These are phyloP conservation scores for Penicillium sp. DNA, from an alignment of 2,329 filamentous ascomycete genomes.

Conservation along the genomic window DNA sequence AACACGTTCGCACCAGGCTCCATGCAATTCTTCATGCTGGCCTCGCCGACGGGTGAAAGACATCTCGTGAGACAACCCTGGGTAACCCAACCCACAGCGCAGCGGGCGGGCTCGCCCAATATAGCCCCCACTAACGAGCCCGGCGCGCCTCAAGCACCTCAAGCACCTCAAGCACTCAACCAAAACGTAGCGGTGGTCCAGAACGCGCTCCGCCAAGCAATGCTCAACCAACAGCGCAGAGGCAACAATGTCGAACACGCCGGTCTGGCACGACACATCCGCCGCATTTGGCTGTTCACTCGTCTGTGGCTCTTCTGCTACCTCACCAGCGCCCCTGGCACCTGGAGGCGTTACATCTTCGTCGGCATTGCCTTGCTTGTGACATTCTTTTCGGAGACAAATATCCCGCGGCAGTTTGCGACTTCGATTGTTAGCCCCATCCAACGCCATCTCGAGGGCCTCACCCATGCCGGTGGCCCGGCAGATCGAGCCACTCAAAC, in stretches of 20 bases:
- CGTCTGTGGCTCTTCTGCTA: constrained; percentile 53
- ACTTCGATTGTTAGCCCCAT: constrained; percentile 33
- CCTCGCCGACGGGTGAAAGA: background rate
- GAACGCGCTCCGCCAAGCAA: constrained; percentile 28
- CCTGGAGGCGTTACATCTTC: constrained; percentile 37
- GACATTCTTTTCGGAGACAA: constrained; percentile 37
- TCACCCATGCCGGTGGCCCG: constrained; percentile 28
- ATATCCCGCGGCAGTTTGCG: constrained; percentile 27
- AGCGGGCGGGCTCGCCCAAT: background rate
- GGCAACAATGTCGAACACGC: constrained; percentile 22
- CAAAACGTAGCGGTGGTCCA: constrained; percentile 20
- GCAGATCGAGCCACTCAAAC: constrained; percentile 15
- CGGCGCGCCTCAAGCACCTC: background rate
- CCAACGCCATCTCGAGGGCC: constrained; percentile 39
- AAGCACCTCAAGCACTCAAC: background rate
- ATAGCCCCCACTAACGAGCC: constrained; percentile 3
- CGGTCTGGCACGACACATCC: constrained; percentile 34
- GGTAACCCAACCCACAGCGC: background rate
- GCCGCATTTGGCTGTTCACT: constrained; percentile 50
- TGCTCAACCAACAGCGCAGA: constrained; percentile 23
- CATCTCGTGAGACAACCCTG: background rate
- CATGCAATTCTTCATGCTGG: background rate
- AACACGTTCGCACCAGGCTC: background rate
- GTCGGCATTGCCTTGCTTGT: constrained; percentile 32
- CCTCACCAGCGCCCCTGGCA: constrained; percentile 46